Evolutionary conservation across 371 early-diverging fungal genomes (phyloP).

Genomic region (Sporodiniella umbellata): DNA sequence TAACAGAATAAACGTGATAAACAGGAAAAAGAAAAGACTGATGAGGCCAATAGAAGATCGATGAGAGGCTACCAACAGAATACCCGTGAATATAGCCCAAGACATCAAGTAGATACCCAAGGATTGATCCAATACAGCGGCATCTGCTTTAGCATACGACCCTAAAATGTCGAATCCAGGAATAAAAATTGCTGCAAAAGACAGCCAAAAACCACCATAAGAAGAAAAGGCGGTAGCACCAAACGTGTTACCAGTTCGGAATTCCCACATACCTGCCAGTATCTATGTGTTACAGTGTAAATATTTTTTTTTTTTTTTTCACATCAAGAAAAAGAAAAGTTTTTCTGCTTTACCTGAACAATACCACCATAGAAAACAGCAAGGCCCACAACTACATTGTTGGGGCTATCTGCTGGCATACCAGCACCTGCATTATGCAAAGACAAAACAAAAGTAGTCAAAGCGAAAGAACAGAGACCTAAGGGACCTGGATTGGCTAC

Average conservation of each 20-base stretch:
- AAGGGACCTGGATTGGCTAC: conserved; percentile 71
- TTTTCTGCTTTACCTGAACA: conserved; percentile 46
- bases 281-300: conserved; percentile 33
- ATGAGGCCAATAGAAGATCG: conserved; percentile 62
- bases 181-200: conserved; percentile 60
- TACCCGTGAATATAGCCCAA: conserved; percentile 67
- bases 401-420: conserved; percentile 48
- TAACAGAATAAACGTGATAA: conserved; percentile 62
- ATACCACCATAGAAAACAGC: conserved; percentile 76
- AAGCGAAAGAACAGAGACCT: conserved; percentile 66
- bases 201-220: conserved; percentile 79
- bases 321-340: background rate
- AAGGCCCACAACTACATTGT: conserved; percentile 54
- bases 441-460: conserved; percentile 69
- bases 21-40: conserved; percentile 59
- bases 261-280: conserved; percentile 86
- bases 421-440: conserved; percentile 67
- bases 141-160: conserved; percentile 38
- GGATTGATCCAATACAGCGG: conserved; percentile 46
- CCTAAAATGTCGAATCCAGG: conserved; percentile 53
- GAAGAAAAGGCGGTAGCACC: conserved; percentile 82
- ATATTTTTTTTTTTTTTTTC: conserved; percentile 1
- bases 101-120: conserved; percentile 65
- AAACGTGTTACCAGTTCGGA: conserved; percentile 72
- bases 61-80: conserved; percentile 66